These are phyloP conservation scores for Corylus heterophylla DNA, from an alignment of 306 rosid genomes.

Conservation along the genomic window DNA sequence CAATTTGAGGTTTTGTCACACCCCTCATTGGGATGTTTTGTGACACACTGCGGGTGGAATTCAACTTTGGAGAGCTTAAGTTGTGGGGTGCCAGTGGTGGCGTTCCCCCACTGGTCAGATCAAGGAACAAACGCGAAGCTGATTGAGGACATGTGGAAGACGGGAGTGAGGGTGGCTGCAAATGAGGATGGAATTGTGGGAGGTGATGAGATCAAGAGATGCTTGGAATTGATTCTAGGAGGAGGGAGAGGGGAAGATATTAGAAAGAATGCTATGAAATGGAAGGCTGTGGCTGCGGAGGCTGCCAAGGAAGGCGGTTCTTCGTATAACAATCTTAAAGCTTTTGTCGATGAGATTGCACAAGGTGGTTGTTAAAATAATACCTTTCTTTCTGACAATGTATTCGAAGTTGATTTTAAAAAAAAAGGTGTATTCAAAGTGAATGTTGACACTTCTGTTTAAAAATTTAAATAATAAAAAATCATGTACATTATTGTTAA, in stretches of 20 bases:
- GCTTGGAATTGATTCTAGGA: conserved; percentile 46
- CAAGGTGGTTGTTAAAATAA: neutral
- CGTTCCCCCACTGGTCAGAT: conserved; percentile 51
- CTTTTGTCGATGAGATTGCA: conserved; percentile 18
- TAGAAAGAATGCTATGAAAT: conserved; percentile 41
- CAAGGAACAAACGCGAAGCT: conserved; percentile 58
- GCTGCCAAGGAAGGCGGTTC: conserved; percentile 51
- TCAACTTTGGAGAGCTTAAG: conserved; percentile 47
- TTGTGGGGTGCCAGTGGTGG: conserved; percentile 53
- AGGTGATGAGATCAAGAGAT: conserved; percentile 40
- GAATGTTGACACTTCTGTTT: too few species aligned
- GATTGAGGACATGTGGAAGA: conserved; percentile 46
- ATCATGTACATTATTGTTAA: too few species aligned
- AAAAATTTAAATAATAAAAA: too few species aligned
- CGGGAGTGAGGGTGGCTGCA: conserved; percentile 44
- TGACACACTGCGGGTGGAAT: conserved; percentile 68
- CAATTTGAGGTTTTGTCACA: conserved; percentile 60
- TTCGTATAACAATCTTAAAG: conserved; percentile 33
- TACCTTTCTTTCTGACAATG: too few species aligned
- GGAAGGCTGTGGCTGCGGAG: conserved; percentile 41
- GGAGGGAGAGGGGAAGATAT: conserved; percentile 35
- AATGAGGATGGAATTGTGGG: conserved; percentile 37
- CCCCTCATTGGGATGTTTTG: conserved; percentile 51
- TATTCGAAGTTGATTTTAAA: too few species aligned
- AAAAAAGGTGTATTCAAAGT: too few species aligned